Percentiles rank a stretch among this genome's conserved stretches.
phyloP scores from a whole-genome alignment of 2,329 filamentous ascomycete genomes.

The Pestalotiopsis sp. region DNA sequence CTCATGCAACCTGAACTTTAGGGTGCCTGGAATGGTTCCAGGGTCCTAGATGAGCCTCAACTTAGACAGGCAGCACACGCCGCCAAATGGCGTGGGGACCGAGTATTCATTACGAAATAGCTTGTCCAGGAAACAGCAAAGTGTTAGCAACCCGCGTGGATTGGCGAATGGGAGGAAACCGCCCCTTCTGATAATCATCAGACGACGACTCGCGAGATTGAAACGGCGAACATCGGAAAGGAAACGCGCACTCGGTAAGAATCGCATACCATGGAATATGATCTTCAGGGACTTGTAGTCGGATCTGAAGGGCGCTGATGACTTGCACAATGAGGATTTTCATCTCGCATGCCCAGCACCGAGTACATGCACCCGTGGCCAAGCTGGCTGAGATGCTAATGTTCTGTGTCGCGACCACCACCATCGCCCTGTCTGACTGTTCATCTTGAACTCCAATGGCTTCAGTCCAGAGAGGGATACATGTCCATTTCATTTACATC shows the following conservation, averaged over 20 bases:
- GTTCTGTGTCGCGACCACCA: not conserved
- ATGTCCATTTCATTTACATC: no score
- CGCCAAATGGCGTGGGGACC: slow-evolving; percentile 3
- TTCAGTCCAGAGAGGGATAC: no score
- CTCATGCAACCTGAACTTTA: not conserved
- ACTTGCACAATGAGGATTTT: slow-evolving; percentile 14
- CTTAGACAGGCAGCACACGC: slow-evolving; percentile 1
- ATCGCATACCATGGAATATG: not conserved
- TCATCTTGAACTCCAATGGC: no score
- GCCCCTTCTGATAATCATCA: slow-evolving; percentile 12
- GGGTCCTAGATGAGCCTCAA: slow-evolving; percentile 12
- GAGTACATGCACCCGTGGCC: not conserved
- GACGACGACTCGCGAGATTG: slow-evolving; percentile 7
- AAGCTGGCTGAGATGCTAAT: not conserved
- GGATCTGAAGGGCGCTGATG: not conserved
- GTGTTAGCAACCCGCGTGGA: slow-evolving; percentile 29
- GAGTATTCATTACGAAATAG: slow-evolving; percentile 36
- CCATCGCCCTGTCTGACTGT: no score
- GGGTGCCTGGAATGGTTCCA: slow-evolving; percentile 10
- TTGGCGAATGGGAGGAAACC: slow-evolving; percentile 26
- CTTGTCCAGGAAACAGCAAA: slow-evolving; percentile 30
- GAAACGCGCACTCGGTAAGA: not conserved
- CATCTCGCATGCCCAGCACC: slow-evolving; percentile 7
- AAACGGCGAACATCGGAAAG: slow-evolving; percentile 11
- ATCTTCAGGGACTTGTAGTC: not conserved